Evolutionary conservation across 2,329 filamentous ascomycete genomes (phyloP).

Genomic region (Cylindrodendrum hubeiense): DNA sequence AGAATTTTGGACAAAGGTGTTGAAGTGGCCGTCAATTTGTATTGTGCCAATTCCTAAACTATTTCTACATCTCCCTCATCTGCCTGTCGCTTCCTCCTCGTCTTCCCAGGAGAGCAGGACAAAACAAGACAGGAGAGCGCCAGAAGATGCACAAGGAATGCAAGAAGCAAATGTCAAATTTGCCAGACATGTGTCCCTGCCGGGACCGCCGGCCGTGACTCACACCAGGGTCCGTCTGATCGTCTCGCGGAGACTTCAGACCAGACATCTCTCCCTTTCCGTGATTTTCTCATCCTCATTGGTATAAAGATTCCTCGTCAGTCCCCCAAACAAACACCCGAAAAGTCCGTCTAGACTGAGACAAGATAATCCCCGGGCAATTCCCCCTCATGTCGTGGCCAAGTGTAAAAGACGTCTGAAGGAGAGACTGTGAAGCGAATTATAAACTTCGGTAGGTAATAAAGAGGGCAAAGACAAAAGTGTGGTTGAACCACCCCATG

Average conservation of each 20-base stretch:
- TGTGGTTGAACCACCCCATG: conserved; percentile 39
- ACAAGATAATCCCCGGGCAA: conserved; percentile 44
- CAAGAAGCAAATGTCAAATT: conserved; percentile 49
- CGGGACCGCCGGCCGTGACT: conserved; percentile 44
- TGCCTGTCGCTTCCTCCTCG: conserved; percentile 16
- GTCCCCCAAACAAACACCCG: conserved; percentile 38
- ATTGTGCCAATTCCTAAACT: conserved; percentile 49
- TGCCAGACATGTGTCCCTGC: conserved; percentile 45
- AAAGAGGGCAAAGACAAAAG: conserved; percentile 36
- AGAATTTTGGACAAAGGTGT: background rate
- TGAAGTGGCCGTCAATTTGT: conserved; percentile 39
- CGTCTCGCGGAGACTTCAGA: conserved; percentile 42
- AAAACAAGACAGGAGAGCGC: conserved; percentile 16
- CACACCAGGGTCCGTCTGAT: conserved; percentile 38
- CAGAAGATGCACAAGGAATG: conserved; percentile 41
- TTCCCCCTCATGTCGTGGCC: conserved; percentile 46
- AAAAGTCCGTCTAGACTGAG: conserved; percentile 44
- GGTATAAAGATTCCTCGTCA: conserved; percentile 47
- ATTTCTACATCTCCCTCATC: conserved; percentile 41
- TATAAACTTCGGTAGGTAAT: conserved; percentile 49
- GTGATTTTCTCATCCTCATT: conserved; percentile 46
- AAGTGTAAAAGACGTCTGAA: conserved; percentile 48
- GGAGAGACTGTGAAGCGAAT: conserved; percentile 56
- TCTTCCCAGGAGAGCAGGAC: conserved; percentile 19
- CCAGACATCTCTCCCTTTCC: conserved; percentile 33